Evolutionary conservation across 352 stramenopile genomes (phyloP).

Genomic region (Detonula confervacea): DNA sequence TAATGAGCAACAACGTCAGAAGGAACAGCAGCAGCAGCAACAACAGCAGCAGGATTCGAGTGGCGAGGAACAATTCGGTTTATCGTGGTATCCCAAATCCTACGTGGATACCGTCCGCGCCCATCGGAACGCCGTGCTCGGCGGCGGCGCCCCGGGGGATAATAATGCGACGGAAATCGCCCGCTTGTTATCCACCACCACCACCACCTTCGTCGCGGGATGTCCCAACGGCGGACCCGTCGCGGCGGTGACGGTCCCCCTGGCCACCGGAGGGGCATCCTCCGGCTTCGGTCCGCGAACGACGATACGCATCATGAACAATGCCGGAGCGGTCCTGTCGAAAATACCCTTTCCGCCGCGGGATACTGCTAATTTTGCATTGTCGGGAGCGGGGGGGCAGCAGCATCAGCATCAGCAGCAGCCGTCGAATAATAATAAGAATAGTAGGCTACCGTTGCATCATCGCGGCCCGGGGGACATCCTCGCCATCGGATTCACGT

Average conservation of each 20-base stretch:
- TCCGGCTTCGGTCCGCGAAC: constrained; percentile 46
- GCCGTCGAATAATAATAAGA: too few relatives aligned
- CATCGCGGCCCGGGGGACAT: constrained; percentile 64
- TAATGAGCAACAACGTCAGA: constrained; percentile 6
- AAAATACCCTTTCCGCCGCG: constrained; percentile 67
- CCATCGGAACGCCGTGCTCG: constrained; percentile 21
- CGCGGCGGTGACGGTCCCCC: constrained; percentile 67
- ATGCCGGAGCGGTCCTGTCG: constrained; percentile 59
- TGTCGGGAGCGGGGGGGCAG: constrained; percentile 7
- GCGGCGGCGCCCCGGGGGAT: neutral
- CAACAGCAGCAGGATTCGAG: neutral
- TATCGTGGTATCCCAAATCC: constrained; percentile 48
- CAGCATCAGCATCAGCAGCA: too few relatives aligned
- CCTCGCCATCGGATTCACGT: constrained; percentile 77
- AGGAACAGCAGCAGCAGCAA: too few relatives aligned
- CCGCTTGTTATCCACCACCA: constrained; percentile 68
- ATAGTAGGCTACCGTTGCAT: constrained; percentile 23
- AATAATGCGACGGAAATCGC: constrained; percentile 36
- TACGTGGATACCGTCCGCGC: constrained; percentile 41
- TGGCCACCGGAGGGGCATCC: constrained; percentile 35
- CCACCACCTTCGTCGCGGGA: constrained; percentile 68
- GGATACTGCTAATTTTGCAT: constrained; percentile 16
- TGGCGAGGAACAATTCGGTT: constrained; percentile 35
- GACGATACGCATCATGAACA: constrained; percentile 72
- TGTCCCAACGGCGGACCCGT: constrained; percentile 80